Base-by-base conservation (phyloP, 2,329 filamentous ascomycete genomes). In the Phaeosphaeria sp. region DNA sequence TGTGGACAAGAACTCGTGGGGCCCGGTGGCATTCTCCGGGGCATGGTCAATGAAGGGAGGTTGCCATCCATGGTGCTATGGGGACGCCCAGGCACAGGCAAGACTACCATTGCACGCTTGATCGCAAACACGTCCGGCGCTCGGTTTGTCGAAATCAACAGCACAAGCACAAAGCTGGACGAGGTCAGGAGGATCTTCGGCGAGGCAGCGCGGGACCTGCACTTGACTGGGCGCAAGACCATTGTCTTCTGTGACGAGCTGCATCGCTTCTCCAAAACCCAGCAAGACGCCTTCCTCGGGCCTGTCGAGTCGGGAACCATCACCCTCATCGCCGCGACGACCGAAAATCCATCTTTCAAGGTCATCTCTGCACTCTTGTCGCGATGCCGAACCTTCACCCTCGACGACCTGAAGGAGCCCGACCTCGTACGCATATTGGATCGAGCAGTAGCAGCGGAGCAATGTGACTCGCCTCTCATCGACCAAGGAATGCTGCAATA, bases 211-310 rank as follows among this genome's bases (percentile, higher is more conserved):
- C 91, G 88, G 69, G 95, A 98, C 74, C 79, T 93, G 47, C 81
- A 83, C 1, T 81, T 98, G 51, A 96, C 92, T 0, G 94, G 94
- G 1, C 85, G 93, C 60, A 94, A 91, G 79, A 98, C 95, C 0
- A 96, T 99, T 63, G 88, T 99, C 63, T 99, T 99, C 76, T 97
- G 94, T 79, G 95, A 99, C 79, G 95, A 98, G 81, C 95, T 97
- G 48, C 93, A 97, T 77, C 82, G 94, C 25, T 97, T 97, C 81
- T 90, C 86, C 66, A 97, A 97, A 78, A 85, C 89, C 0, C 95
- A 98, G 75, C 95, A 99, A 73, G 95, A 98, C 77, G 90, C 97
- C 0, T 98, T 98, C 67, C 82, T 99, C 1, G 92, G 90, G 17
- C 94, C 94, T 0, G 94, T 98, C 21, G 95, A 99, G 78, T 89